A percentile compares a stretch with the other conserved stretches of the same genome.
These are phyloP conservation scores for Crithidia sp. DNA, from an alignment of 208 protist species.

Conservation along the genomic window DNA sequence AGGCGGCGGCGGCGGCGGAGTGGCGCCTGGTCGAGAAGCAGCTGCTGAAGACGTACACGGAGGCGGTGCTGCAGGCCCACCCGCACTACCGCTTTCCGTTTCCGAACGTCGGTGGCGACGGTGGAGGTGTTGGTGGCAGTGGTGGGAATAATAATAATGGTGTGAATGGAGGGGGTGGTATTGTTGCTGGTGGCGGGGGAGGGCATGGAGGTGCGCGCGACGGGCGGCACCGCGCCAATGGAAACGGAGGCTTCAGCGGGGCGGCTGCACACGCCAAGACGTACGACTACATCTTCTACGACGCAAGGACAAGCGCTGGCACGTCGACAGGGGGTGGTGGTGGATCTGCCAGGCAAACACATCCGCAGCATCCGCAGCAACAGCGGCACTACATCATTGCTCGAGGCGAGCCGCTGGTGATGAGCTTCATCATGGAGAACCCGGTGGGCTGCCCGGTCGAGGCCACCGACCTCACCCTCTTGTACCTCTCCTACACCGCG, in stretches of 20 bases:
- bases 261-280: background rate
- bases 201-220: background rate
- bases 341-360: no score
- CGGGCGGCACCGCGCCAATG: background rate
- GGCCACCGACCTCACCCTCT: constrained; percentile 54
- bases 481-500: constrained; percentile 57
- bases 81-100: constrained; percentile 25
- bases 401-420: constrained; percentile 61
- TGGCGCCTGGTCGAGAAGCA: constrained; percentile 77
- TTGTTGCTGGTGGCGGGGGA: background rate
- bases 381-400: constrained; percentile 48
- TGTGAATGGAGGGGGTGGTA: no score
- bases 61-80: constrained; percentile 17
- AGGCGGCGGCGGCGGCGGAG: constrained; percentile 51
- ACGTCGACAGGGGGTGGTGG: no score
- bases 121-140: background rate
- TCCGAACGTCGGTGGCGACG: constrained; percentile 11
- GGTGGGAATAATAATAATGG: background rate
- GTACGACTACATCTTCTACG: constrained; percentile 16
- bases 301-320: background rate
- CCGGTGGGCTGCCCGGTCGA: constrained; percentile 56
- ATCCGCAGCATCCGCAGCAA: background rate
- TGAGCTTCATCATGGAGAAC: constrained; percentile 71
- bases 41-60: constrained; percentile 28
- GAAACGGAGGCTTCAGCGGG: background rate